Evolutionary conservation across 495 filamentous ascomycete genomes (phyloP).

Genomic region (Saxophila tyrrhenica): DNA sequence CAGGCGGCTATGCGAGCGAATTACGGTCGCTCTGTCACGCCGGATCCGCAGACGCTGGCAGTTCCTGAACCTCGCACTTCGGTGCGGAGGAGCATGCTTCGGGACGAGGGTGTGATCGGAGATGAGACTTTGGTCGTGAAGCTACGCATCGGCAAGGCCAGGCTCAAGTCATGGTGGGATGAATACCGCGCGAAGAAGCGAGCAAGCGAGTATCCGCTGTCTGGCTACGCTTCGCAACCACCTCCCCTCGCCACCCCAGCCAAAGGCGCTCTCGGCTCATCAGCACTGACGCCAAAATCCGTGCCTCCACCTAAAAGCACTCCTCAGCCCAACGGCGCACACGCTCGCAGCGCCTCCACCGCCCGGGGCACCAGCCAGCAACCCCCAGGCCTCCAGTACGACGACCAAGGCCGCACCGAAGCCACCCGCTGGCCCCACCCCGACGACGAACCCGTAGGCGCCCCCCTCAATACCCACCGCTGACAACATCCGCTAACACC

Average conservation of each 20-base stretch:
- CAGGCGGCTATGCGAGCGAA: slow-evolving; percentile 62
- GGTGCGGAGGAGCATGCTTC: slow-evolving; percentile 42
- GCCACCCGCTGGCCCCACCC: slow-evolving; percentile 1
- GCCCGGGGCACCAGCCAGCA: slow-evolving; percentile 2
- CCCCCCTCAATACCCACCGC: slow-evolving; percentile 6
- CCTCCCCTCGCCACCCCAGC: neutral
- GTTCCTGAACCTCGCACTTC: slow-evolving; percentile 64
- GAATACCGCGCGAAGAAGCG: slow-evolving; percentile 48
- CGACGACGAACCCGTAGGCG: slow-evolving; percentile 21
- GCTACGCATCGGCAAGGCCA: slow-evolving; percentile 44
- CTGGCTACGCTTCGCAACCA: slow-evolving; percentile 18
- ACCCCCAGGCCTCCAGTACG: slow-evolving; percentile 11
- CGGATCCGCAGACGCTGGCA: slow-evolving; percentile 46
- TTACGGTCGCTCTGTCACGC: slow-evolving; percentile 77
- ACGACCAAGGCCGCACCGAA: slow-evolving; percentile 9
- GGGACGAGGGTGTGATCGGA: slow-evolving; percentile 54
- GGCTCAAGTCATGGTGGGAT: slow-evolving; percentile 34
- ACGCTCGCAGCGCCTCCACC: slow-evolving; percentile 14
- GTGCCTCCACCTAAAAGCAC: slow-evolving; percentile 16
- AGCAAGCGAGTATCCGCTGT: slow-evolving; percentile 30
- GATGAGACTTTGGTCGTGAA: slow-evolving; percentile 54
- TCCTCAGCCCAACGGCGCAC: slow-evolving; percentile 13
- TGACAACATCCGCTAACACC: slow-evolving; percentile 20
- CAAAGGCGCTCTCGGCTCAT: slow-evolving; percentile 41
- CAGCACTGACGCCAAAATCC: slow-evolving; percentile 36